Evolutionary conservation across 1,284 basidiomycete genomes (phyloP).

Genomic region (Heterobasidion parviporum): DNA sequence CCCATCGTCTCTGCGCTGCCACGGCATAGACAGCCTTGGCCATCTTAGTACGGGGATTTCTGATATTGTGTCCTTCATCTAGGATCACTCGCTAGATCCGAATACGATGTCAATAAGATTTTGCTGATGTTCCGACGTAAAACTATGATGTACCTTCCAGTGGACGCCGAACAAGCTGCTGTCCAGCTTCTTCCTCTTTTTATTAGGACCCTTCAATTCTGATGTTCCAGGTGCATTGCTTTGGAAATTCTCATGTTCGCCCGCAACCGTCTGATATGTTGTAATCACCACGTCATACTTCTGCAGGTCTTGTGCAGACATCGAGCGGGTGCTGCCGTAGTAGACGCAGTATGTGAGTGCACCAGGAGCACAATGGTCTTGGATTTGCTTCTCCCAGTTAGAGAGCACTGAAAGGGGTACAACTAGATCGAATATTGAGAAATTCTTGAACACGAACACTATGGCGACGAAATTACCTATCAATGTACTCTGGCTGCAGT

Average conservation of each 20-base stretch:
- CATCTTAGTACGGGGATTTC: slow-evolving; percentile 83
- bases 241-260: slow-evolving; percentile 34
- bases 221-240: slow-evolving; percentile 5
- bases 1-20: slow-evolving; percentile 71
- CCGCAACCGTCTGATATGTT: slow-evolving; percentile 71
- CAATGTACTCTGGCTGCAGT: slow-evolving; percentile 61
- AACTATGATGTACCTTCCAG: slow-evolving; percentile 59
- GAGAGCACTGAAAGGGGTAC: slow-evolving; percentile 82
- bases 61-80: slow-evolving; percentile 83
- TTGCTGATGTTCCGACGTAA: neutral
- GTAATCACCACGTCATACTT: slow-evolving; percentile 82
- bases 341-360: slow-evolving; percentile 57
- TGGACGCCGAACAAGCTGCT: slow-evolving; percentile 53
- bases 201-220: slow-evolving; percentile 18
- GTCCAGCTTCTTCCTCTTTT: slow-evolving; percentile 50
- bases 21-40: slow-evolving; percentile 63
- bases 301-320: slow-evolving; percentile 52
- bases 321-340: slow-evolving; percentile 59
- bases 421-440: slow-evolving; percentile 36
- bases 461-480: slow-evolving; percentile 46
- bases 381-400: slow-evolving; percentile 88
- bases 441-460: neutral
- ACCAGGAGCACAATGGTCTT: slow-evolving; percentile 62
- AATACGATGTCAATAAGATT: neutral
- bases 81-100: slow-evolving; percentile 60